phyloP scores from a whole-genome alignment of 352 stramenopile genomes.

The Phytophthora palmivora region DNA sequence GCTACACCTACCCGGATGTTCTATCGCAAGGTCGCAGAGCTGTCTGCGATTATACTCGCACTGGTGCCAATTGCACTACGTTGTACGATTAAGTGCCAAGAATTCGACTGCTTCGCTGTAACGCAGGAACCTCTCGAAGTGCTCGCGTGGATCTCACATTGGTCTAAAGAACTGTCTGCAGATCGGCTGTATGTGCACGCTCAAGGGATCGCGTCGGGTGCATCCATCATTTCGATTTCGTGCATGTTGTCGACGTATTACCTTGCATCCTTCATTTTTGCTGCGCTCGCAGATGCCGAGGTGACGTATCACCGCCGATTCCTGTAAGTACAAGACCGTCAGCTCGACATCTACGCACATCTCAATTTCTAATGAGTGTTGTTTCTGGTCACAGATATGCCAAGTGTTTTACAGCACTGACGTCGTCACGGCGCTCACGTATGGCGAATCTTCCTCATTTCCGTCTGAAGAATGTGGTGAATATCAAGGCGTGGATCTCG shows the following conservation, averaged over 20 bases:
- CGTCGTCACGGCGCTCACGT: conserved; percentile 81
- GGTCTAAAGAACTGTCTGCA: conserved; percentile 42
- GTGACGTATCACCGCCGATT: conserved; percentile 88
- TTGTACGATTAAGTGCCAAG: conserved; percentile 62
- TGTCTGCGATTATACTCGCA: conserved; percentile 61
- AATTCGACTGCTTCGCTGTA: conserved; percentile 58
- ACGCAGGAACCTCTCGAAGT: conserved; percentile 59
- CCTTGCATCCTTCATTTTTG: conserved; percentile 78
- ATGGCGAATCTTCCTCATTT: conserved; percentile 90
- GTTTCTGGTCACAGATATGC: conserved; percentile 57
- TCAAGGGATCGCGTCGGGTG: conserved; percentile 37
- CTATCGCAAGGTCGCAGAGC: conserved; percentile 76
- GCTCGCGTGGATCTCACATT: conserved; percentile 40
- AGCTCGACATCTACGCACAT: not conserved
- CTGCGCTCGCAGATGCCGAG: conserved; percentile 80
- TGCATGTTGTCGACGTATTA: conserved; percentile 79
- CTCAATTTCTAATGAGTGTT: conserved; percentile 15
- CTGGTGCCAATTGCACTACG: conserved; percentile 69
- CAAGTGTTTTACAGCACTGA: conserved; percentile 91
- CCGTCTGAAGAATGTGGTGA: conserved; percentile 91
- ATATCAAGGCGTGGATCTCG: conserved; percentile 92
- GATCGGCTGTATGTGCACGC: conserved; percentile 31
- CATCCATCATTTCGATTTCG: conserved; percentile 68
- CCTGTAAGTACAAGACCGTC: conserved; percentile 46
- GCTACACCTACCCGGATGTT: conserved; percentile 65